phyloP scores from a whole-genome alignment of 2,329 filamentous ascomycete species.

The Tolypocladium amazonense region DNA sequence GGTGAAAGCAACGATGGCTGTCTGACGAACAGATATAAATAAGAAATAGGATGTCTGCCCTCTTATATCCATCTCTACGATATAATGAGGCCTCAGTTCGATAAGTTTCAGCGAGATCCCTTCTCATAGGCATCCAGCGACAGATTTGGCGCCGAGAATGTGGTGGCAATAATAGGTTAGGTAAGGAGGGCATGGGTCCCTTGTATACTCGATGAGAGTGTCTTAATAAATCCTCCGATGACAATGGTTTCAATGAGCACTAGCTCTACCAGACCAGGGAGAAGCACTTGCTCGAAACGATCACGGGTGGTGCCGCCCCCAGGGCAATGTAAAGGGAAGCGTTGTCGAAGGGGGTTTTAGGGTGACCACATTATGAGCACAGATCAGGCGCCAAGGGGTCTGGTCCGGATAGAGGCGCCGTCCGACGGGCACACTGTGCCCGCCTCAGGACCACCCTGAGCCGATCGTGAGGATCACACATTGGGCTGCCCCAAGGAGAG shows the following conservation, averaged over 20 bases:
- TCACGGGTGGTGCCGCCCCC: neutral
- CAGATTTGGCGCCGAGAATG: neutral
- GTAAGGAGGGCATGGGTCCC: neutral
- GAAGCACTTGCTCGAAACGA: neutral
- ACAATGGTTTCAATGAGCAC: neutral
- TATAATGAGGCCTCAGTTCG: neutral
- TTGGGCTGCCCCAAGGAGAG: neutral
- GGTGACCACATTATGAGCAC: neutral
- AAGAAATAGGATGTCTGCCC: neutral
- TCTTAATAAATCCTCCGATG: neutral
- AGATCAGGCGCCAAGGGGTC: neutral
- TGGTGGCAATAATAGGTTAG: neutral
- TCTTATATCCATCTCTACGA: conserved; percentile 2
- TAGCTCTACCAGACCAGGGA: neutral
- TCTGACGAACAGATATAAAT: neutral
- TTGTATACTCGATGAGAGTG: neutral
- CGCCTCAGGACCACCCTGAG: neutral
- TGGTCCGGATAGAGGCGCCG: neutral
- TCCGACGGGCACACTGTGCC: neutral
- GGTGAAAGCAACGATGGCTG: conserved; percentile 3
- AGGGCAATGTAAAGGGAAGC: neutral
- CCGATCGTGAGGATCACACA: neutral
- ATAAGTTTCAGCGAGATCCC: neutral
- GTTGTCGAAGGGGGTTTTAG: neutral
- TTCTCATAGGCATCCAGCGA: neutral